These are phyloP conservation scores for Fusarium mangiferae DNA, from an alignment of 2,329 filamentous ascomycete species.

Conservation along the genomic window DNA sequence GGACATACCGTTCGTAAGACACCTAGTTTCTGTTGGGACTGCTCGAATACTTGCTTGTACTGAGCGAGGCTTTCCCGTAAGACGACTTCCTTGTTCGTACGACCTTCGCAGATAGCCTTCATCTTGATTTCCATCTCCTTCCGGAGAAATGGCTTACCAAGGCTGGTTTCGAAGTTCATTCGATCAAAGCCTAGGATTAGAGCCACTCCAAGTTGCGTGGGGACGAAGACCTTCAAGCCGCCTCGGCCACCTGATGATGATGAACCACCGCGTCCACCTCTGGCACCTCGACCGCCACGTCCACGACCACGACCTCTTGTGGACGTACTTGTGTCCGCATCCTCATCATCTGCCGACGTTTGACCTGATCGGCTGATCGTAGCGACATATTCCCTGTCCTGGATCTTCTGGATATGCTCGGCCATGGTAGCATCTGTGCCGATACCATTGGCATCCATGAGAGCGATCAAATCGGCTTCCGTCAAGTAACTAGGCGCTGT, in stretches of 20 bases:
- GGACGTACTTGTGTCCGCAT: constrained; percentile 50
- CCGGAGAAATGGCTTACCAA: constrained; percentile 94
- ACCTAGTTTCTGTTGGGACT: constrained; percentile 80
- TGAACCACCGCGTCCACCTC: constrained; percentile 53
- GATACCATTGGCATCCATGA: constrained; percentile 99
- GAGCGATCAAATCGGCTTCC: constrained; percentile 91
- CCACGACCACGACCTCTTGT: constrained; percentile 61
- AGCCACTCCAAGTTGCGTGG: constrained; percentile 89
- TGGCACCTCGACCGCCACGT: constrained; percentile 55
- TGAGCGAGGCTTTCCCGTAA: constrained; percentile 85
- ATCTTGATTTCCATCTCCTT: constrained; percentile 99
- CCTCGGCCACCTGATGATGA: constrained; percentile 57
- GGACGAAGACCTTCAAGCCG: constrained; percentile 85
- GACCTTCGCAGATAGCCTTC: constrained; percentile 95
- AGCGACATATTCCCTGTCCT: constrained; percentile 86
- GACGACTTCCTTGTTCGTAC: constrained; percentile 77
- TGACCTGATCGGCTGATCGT: constrained; percentile 61
- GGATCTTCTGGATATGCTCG: constrained; percentile 96
- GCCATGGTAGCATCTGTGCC: constrained; percentile 99
- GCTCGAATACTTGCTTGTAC: constrained; percentile 87
- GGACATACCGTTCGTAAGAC: constrained; percentile 69
- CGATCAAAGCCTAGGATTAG: constrained; percentile 94
- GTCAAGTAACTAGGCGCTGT: constrained; percentile 86
- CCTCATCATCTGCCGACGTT: constrained; percentile 52
- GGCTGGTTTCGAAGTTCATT: constrained; percentile 90